These are phyloP conservation scores for Botryotinia globosa DNA, from an alignment of 2,329 filamentous ascomycete species.

Conservation along the genomic window DNA sequence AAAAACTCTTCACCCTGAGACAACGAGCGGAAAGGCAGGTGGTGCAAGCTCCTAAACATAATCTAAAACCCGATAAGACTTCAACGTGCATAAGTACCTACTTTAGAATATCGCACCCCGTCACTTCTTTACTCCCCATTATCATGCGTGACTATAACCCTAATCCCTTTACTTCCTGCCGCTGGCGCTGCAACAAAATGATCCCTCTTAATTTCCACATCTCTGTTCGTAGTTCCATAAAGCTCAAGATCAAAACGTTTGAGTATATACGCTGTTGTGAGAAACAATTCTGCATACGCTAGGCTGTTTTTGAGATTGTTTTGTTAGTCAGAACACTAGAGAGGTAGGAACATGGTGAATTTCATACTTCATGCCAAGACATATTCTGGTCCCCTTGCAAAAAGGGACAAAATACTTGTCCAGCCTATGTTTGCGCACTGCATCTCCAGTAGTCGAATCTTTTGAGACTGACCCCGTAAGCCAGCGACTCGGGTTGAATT, in stretches of 20 bases:
- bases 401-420: conserved; percentile 17
- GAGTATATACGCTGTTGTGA: conserved; percentile 9
- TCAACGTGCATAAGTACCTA: not conserved
- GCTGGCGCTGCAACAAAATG: conserved; percentile 3
- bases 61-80: not conserved
- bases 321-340: not conserved
- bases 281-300: conserved; percentile 16
- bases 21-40: conserved; percentile 21
- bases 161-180: conserved; percentile 11
- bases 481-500: conserved; percentile 15
- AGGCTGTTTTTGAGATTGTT: not conserved
- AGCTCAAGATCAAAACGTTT: conserved; percentile 11
- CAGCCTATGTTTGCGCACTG: not conserved
- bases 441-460: not conserved
- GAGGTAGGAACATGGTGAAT: not conserved
- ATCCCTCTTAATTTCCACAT: conserved; percentile 8
- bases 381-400: conserved; percentile 7
- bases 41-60: not conserved
- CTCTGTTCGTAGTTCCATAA: not conserved
- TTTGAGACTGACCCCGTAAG: not conserved
- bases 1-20: conserved; percentile 28
- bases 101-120: not conserved
- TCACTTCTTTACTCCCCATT: not conserved
- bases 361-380: conserved; percentile 13
- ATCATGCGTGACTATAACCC: not conserved